Evolutionary conservation across 208 protist species (phyloP).

Genomic region (Wallacemonas rigidus): DNA sequence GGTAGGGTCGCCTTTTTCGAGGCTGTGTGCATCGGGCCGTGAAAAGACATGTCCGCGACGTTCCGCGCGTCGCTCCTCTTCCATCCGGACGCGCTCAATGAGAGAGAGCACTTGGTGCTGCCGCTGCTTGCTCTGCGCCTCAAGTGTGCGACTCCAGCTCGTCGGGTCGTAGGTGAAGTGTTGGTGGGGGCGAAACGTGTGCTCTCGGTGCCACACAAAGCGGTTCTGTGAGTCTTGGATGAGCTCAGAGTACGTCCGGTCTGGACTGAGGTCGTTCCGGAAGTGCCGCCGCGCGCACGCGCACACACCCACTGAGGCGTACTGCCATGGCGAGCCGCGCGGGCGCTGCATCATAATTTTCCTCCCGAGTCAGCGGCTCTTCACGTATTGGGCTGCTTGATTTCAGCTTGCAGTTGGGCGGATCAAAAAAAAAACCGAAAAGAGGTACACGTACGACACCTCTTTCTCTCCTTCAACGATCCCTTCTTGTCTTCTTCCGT

Average conservation of each 20-base stretch:
- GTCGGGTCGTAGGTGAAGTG: constrained; percentile 87
- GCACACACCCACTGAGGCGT: background rate
- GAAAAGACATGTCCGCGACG: background rate
- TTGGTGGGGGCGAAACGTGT: constrained; percentile 77
- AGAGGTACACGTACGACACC: no score
- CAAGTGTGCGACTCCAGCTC: constrained; percentile 63
- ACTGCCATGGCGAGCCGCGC: background rate
- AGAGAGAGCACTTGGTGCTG: constrained; percentile 33
- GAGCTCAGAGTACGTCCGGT: constrained; percentile 64
- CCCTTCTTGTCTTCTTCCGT: no score
- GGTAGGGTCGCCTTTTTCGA: background rate
- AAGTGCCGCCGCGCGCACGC: background rate
- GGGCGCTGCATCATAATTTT: background rate
- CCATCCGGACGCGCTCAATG: constrained; percentile 44
- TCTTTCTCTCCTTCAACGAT: no score
- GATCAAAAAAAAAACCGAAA: no score
- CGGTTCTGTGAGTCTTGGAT: constrained; percentile 77
- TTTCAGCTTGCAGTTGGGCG: no score
- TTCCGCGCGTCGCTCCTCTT: constrained; percentile 45
- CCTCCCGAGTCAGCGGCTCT: background rate
- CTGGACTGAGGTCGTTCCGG: constrained; percentile 37
- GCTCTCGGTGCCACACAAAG: constrained; percentile 63
- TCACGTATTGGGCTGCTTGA: no score
- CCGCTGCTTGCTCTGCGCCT: constrained; percentile 42
- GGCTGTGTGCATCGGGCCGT: background rate